Evolutionary conservation across 2,329 filamentous ascomycete species (phyloP), one percentile per base, ranked within the genome.

Genomic region (Xylariaceae sp.): DNA sequence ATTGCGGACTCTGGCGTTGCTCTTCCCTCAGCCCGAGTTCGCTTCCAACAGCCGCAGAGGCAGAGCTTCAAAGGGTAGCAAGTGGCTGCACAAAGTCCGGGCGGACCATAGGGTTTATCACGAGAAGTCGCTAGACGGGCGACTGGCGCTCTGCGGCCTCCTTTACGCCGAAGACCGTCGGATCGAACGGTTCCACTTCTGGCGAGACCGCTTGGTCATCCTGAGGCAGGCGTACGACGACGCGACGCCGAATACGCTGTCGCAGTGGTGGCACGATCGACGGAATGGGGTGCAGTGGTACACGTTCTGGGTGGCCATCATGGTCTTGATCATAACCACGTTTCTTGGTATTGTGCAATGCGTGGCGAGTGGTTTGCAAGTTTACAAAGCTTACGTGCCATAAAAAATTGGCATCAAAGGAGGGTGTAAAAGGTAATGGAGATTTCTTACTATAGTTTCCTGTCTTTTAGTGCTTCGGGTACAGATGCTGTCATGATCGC

Each of bases 261-360:
- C 60, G 0, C 69, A 75, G 42, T 75, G 69, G 71, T 77, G 75
- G 74, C 60, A 68, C 47, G 73, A 76, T 51, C 54, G 69, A 4
- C 56, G 75, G 1, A 72, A 73, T 31, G 65, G 69, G 0, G 68
- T 71, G 0, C 73, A 77, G 45, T 76, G 73, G 72, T 76, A 71
- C 44, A 75, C 71, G 1, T 73, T 77, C 46, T 78, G 75, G 75
- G 65, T 77, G 3, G 74, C 72, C 0, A 63, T 75, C 3, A n/a
- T 73, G 6, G 47, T 75, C 1, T 42, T 75, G 0, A 34, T 61
- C 13, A 58, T 73, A 18, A 74, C 68, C 0, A 60, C 70, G 6
- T 61, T 73, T 45, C 73, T 78, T 59, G 67, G 74, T 3, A 16
- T 76, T 13, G 54, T 74, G 12, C 68, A 78, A 59, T 66, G 65